Evolutionary conservation across 129 eudicot species (phyloP).

Genomic region (Saussurea involucrata): DNA sequence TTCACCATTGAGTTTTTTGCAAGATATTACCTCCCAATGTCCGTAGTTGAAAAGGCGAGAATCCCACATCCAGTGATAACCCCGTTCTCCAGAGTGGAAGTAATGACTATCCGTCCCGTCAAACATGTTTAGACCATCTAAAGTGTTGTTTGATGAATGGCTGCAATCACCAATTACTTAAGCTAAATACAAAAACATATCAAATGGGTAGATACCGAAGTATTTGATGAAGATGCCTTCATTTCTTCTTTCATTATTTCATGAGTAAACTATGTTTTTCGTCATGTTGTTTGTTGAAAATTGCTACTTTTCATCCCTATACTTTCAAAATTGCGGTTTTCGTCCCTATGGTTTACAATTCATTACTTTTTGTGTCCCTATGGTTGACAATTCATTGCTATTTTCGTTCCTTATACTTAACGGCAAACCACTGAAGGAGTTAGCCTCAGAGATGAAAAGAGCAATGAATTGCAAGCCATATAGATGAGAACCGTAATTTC

Average conservation of each 20-base stretch:
- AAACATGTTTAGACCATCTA: constrained; percentile 97
- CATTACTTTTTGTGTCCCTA: background rate
- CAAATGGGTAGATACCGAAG: background rate
- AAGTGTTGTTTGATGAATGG: constrained; percentile 87
- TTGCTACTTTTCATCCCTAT: background rate
- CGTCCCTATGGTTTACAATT: background rate
- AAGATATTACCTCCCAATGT: constrained; percentile 79
- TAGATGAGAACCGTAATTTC: background rate
- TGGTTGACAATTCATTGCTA: background rate
- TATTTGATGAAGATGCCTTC: background rate
- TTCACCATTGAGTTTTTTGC: background rate
- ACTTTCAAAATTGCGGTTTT: background rate
- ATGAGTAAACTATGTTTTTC: background rate
- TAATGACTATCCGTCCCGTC: constrained; percentile 95
- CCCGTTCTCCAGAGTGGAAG: constrained; percentile 94
- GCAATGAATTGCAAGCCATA: background rate
- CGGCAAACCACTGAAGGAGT: background rate
- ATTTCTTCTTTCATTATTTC: constrained; percentile 9
- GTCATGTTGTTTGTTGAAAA: background rate
- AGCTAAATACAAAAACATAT: constrained; percentile 6
- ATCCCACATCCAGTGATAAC: constrained; percentile 99
- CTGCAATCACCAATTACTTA: constrained; percentile 40
- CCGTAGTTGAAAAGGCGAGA: constrained; percentile 97
- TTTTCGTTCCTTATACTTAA: background rate
- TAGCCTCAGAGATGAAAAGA: background rate